These are phyloP conservation scores for Coemansia sp. DNA, from an alignment of 192 early-diverging fungal species.

Conservation along the genomic window DNA sequence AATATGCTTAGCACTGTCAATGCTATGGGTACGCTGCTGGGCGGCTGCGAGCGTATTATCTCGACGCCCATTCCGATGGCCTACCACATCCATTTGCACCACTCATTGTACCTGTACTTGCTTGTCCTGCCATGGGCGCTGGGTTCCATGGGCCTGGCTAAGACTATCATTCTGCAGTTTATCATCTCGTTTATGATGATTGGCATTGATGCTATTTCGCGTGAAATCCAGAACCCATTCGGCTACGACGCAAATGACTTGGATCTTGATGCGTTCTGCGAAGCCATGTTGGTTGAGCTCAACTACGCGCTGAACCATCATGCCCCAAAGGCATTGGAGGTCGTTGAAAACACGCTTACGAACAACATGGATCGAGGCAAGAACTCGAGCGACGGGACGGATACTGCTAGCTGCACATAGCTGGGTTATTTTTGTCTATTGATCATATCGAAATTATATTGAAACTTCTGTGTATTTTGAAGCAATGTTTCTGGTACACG, in stretches of 20 bases:
- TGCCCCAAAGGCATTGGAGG: conserved; percentile 25
- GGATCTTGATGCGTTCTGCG: conserved; percentile 60
- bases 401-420: neutral
- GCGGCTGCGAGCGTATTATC: conserved; percentile 80
- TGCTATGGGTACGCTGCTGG: conserved; percentile 59
- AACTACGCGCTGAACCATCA: conserved; percentile 30
- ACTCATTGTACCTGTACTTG: conserved; percentile 74
- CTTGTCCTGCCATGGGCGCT: conserved; percentile 82
- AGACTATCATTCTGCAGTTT: conserved; percentile 68
- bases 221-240: conserved; percentile 94
- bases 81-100: conserved; percentile 86
- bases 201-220: conserved; percentile 83
- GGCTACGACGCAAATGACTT: conserved; percentile 78
- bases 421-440: too few species aligned
- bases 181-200: conserved; percentile 73
- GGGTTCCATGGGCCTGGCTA: conserved; percentile 54
- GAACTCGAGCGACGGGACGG: too few species aligned
- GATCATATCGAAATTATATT: too few species aligned
- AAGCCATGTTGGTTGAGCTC: conserved; percentile 44
- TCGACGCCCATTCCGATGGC: conserved; percentile 85
- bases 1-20: conserved; percentile 57
- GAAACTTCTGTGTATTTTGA: too few species aligned
- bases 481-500: too few species aligned
- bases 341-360: conserved; percentile 21
- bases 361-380: neutral